Percentiles rank a stretch among this genome's conserved stretches.
These are phyloP conservation scores for Rostrohypoxylon terebratum DNA, from an alignment of 495 filamentous ascomycete genomes.

Conservation along the genomic window DNA sequence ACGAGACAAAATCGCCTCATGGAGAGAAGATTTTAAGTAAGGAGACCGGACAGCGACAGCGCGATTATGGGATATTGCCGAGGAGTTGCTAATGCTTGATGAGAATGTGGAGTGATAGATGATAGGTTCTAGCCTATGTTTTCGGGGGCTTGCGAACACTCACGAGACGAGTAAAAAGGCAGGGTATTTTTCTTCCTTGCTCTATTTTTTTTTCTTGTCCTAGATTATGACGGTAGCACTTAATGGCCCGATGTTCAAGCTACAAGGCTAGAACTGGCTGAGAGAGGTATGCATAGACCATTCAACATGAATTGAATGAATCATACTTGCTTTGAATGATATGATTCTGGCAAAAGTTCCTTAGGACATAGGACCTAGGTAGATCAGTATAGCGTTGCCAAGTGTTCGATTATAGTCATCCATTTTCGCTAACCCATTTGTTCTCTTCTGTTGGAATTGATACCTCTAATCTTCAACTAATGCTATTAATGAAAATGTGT, in stretches of 20 bases:
- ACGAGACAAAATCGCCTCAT: background rate
- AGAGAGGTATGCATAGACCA: slow-evolving; percentile 7
- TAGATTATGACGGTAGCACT: slow-evolving; percentile 21
- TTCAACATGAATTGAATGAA: slow-evolving; percentile 13
- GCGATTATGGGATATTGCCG: slow-evolving; percentile 39
- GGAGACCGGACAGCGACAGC: slow-evolving; percentile 17
- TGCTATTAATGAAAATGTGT: background rate
- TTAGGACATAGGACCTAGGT: no score
- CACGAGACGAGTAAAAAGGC: no score
- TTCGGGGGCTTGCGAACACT: no score
- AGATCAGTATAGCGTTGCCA: background rate
- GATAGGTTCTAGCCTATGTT: no score
- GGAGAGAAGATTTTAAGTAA: background rate
- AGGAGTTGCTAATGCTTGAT: slow-evolving; percentile 36
- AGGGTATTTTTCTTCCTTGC: no score
- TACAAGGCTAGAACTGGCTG: slow-evolving; percentile 3
- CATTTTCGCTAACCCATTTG: background rate
- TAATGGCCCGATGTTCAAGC: slow-evolving; percentile 10
- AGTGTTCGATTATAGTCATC: background rate
- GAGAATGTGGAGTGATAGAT: background rate
- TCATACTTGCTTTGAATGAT: background rate
- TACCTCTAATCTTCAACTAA: background rate
- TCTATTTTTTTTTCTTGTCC: slow-evolving; percentile 2
- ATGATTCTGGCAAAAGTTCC: background rate
- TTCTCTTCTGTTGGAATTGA: no score